Base-by-base conservation (phyloP, 192 early-diverging fungal species). In the Podila clonocystis region DNA sequence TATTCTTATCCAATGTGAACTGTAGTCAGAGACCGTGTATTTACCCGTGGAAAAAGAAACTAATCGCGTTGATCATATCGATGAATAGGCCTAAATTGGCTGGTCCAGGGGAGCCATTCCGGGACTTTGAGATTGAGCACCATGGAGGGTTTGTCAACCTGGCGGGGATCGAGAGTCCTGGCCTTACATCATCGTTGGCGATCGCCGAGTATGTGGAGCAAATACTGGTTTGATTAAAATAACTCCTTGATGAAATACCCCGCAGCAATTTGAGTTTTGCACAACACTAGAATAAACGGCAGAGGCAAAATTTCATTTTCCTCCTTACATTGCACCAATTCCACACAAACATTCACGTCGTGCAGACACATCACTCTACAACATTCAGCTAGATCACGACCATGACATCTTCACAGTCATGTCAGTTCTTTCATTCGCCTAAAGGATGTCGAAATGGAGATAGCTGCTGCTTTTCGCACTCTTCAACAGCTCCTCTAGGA, bases 121-220 rank as follows among this genome's bases (percentile, higher is more conserved):
- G 84, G 59, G 95, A 97, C 68, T 97, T 96, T 85, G 74, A 91
- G 8, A 90, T 97, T 41, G 77, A 89, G 19, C 85, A 91, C 28
- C 91, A 92, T 33, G 67, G 82, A 0, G 89, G 91, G 0, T 93
- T 94, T 82, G 88, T 94, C 52, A 94, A 95, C 52, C 82, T 95
- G 15, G 67, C 91, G 3, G 95, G 95, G 34, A 95, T 97, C 33
- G 95, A 97, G 67, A 94, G 93, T 63, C 95, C 95, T 3, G 95
- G 95, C 0, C 66, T 97, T 62, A 97, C 95, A 3, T 87, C 90
- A 20, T 91, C 92, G 3, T 83, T 96, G 52, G 95, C 95, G 2
- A 95, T 97, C 50, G 95, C 91, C 0, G 90, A 94, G 50, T 68
- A 87, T 70, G 84, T 88, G n/a, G 82, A 83, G 28, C 48, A 59